A percentile compares a stretch with the other conserved stretches of the same genome.
Evolutionary conservation across 1,139 yeast genomes (phyloP).

Genomic region (Suhomyces chickasaworum): DNA sequence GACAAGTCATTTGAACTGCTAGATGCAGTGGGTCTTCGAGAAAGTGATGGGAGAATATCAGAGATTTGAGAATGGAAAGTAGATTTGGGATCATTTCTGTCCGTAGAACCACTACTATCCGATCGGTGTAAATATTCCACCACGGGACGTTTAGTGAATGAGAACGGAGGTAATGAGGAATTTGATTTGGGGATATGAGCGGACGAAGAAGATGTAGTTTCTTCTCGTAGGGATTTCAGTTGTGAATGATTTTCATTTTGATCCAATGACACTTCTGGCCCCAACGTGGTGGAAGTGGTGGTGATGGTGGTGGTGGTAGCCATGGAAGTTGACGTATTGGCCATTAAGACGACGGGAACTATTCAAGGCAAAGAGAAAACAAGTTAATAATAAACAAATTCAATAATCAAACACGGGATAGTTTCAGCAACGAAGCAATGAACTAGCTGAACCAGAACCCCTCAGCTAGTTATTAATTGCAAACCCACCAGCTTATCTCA

Average conservation of each 20-base stretch:
- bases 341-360: background rate
- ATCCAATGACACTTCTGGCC: background rate
- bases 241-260: background rate
- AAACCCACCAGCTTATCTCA: background rate
- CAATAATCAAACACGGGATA: background rate
- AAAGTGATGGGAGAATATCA: constrained; percentile 27
- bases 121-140: constrained; percentile 17
- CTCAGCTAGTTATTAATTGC: constrained; percentile 1
- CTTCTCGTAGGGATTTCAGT: background rate
- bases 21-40: constrained; percentile 9
- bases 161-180: constrained; percentile 34
- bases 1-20: constrained; percentile 7
- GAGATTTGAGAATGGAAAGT: constrained; percentile 35
- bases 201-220: background rate
- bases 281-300: background rate
- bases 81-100: constrained; percentile 9
- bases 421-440: background rate
- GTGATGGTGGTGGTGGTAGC: background rate
- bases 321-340: background rate
- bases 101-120: background rate
- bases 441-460: background rate
- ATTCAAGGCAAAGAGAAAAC: background rate
- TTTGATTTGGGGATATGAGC: background rate
- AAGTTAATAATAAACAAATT: too few relatives aligned
- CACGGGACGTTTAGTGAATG: constrained; percentile 43